Evolutionary conservation across 1,284 basidiomycete genomes (phyloP).

Genomic region (Polyporus tsugae): DNA sequence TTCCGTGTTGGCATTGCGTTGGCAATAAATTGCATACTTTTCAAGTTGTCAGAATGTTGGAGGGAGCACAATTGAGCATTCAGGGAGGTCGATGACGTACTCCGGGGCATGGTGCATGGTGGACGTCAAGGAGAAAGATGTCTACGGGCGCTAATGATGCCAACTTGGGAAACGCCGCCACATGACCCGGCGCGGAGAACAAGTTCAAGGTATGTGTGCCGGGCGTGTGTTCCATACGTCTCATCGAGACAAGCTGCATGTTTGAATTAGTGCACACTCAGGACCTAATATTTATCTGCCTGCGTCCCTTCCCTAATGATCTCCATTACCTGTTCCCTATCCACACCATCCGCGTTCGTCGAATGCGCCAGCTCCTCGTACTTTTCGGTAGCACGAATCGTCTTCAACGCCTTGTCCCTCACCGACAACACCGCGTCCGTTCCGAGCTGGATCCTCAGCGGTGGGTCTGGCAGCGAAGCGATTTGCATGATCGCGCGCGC

Average conservation of each 20-base stretch:
- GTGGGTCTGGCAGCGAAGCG: constrained; percentile 38
- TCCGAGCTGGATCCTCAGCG: constrained; percentile 46
- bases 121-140: neutral
- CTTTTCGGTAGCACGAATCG: constrained; percentile 27
- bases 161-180: neutral
- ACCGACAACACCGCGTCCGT: constrained; percentile 42
- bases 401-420: constrained; percentile 39
- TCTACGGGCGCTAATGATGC: neutral
- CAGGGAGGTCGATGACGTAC: neutral
- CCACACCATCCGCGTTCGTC: constrained; percentile 28
- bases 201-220: too few species aligned
- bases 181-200: neutral
- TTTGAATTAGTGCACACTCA: neutral
- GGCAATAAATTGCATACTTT: neutral
- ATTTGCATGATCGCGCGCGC: constrained; percentile 32
- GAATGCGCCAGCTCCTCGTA: constrained; percentile 26
- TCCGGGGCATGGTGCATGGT: neutral
- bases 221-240: neutral
- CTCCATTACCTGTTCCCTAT: constrained; percentile 22
- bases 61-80: neutral
- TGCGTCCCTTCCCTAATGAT: constrained; percentile 7
- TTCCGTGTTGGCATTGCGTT: neutral
- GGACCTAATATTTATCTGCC: neutral
- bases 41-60: neutral
- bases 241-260: neutral